Conservation (phyloP, 768 basidiomycete species). For the Pleurotus eryngii region DNA sequence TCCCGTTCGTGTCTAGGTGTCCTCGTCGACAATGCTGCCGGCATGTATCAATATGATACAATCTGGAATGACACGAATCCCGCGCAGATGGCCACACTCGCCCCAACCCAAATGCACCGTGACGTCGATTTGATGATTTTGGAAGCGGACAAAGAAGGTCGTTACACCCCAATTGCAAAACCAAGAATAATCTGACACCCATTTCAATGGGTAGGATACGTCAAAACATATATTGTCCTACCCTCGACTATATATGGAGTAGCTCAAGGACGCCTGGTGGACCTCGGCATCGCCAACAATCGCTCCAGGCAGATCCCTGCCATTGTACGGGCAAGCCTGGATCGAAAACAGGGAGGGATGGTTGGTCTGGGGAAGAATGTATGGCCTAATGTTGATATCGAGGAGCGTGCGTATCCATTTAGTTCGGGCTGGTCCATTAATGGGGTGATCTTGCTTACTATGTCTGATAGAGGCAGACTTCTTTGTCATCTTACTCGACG, state of each 20-base stretch:
- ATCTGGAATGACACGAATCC: constrained; percentile 51
- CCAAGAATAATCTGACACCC: not conserved
- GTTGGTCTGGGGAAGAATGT: constrained; percentile 51
- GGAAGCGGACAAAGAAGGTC: constrained; percentile 48
- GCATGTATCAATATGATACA: constrained; percentile 30
- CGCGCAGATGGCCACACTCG: constrained; percentile 39
- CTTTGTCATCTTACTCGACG: constrained; percentile 39
- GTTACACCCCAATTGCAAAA: not conserved
- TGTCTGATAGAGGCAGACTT: constrained; percentile 37
- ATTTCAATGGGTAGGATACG: constrained; percentile 33
- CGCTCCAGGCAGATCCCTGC: constrained; percentile 49
- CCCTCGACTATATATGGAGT: constrained; percentile 54
- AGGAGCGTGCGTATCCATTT: constrained; percentile 36
- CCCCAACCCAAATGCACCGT: constrained; percentile 44
- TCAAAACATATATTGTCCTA: constrained; percentile 48
- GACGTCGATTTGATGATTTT: constrained; percentile 46
- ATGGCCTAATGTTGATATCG: constrained; percentile 54
- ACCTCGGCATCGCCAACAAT: constrained; percentile 45
- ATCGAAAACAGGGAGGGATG: constrained; percentile 44
- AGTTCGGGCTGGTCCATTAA: not conserved
- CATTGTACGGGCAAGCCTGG: constrained; percentile 36
- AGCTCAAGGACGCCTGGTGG: constrained; percentile 43
- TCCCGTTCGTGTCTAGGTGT: constrained; percentile 24
- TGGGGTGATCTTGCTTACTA: not conserved
- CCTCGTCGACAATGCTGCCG: constrained; percentile 39